Evolutionary conservation across 2,329 filamentous ascomycete species (phyloP).

Genomic region (Allantophomopsis cytisporea): DNA sequence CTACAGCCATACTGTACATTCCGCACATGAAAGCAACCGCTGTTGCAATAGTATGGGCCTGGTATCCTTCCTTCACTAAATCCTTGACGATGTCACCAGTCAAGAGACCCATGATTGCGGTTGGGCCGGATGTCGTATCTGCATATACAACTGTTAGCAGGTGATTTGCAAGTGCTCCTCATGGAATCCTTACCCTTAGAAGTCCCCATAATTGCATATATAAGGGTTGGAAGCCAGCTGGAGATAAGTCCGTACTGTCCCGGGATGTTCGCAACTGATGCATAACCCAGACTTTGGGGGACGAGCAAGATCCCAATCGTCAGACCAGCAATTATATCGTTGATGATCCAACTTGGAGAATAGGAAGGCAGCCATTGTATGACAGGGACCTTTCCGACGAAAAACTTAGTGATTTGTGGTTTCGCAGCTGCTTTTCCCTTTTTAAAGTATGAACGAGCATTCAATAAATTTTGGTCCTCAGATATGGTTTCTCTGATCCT

Average conservation of each 20-base stretch:
- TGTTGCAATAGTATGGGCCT: conserved; percentile 41
- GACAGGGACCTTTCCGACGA: conserved; percentile 46
- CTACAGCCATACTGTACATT: conserved; percentile 43
- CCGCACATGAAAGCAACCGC: conserved; percentile 52
- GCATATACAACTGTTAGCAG: conserved; percentile 39
- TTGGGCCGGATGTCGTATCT: conserved; percentile 23
- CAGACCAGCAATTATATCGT: conserved; percentile 46
- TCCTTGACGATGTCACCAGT: conserved; percentile 47
- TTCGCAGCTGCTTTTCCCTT: too few species aligned
- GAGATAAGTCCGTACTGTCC: conserved; percentile 31
- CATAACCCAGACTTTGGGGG: conserved; percentile 45
- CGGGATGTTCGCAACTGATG: conserved; percentile 46
- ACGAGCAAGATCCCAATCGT: conserved; percentile 47
- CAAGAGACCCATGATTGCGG: conserved; percentile 49
- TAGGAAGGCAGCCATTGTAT: conserved; percentile 48
- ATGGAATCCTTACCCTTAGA: conserved; percentile 30
- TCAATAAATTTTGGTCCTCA: too few species aligned
- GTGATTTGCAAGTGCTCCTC: not conserved
- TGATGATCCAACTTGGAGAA: conserved; percentile 43
- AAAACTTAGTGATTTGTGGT: conserved; percentile 36
- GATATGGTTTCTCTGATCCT: too few species aligned
- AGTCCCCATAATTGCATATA: conserved; percentile 47
- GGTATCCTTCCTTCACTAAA: conserved; percentile 32
- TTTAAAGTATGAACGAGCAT: too few species aligned
- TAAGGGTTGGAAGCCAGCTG: conserved; percentile 39